Evolutionary conservation across 1,139 yeast genomes (phyloP).

Genomic region (Sugiyamaella novakii): DNA sequence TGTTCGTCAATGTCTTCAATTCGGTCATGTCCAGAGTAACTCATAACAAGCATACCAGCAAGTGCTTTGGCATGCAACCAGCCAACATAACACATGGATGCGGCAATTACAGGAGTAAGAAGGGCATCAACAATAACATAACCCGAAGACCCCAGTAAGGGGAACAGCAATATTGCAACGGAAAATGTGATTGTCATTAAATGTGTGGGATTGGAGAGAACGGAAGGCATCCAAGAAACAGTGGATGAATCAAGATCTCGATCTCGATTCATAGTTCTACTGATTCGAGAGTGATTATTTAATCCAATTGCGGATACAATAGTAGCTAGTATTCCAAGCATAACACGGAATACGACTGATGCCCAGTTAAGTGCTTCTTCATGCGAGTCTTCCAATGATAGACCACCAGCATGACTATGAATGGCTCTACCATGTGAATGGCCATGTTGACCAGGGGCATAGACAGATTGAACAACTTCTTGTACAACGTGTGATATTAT

Average conservation of each 20-base stretch:
- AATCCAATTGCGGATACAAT: slow-evolving; percentile 41
- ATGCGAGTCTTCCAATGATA: slow-evolving; percentile 28
- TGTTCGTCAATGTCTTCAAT: slow-evolving; percentile 36
- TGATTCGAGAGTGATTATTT: slow-evolving; percentile 38
- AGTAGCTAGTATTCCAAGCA: slow-evolving; percentile 41
- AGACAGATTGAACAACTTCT: slow-evolving; percentile 58
- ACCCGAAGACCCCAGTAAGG: slow-evolving; percentile 35
- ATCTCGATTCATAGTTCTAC: slow-evolving; percentile 35
- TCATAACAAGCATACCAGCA: slow-evolving; percentile 50
- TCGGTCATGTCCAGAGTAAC: slow-evolving; percentile 45
- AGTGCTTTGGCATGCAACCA: slow-evolving; percentile 46
- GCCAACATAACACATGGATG: slow-evolving; percentile 46
- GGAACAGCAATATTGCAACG: slow-evolving; percentile 40
- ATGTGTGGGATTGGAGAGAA: slow-evolving; percentile 60
- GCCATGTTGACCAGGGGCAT: slow-evolving; percentile 46
- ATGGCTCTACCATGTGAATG: slow-evolving; percentile 51
- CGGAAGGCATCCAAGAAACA: slow-evolving; percentile 32
- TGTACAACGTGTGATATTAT: slow-evolving; percentile 81
- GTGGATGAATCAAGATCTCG: slow-evolving; percentile 16
- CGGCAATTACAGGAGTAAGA: slow-evolving; percentile 45
- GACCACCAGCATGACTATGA: slow-evolving; percentile 47
- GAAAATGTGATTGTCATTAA: slow-evolving; percentile 62
- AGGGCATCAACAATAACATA: slow-evolving; percentile 39
- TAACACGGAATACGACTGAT: slow-evolving; percentile 36
- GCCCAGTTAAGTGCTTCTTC: slow-evolving; percentile 39